These are phyloP conservation scores for Candida sithepensis DNA, from an alignment of 805 yeast genomes.

Conservation along the genomic window DNA sequence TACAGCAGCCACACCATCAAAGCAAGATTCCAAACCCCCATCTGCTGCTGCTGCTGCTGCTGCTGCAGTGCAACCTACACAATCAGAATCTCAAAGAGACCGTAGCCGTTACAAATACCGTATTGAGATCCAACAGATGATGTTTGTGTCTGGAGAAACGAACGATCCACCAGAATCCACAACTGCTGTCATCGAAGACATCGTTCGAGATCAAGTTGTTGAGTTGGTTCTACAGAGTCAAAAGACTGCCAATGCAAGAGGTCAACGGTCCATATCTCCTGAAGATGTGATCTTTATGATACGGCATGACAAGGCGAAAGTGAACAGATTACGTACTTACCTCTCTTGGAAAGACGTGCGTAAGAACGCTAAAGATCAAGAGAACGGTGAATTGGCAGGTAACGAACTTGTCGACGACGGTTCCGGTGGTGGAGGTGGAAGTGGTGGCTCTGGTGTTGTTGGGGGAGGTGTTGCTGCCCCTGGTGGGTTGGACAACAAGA, in stretches of 20 bases:
- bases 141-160: slow-evolving; percentile 96
- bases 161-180: slow-evolving; percentile 93
- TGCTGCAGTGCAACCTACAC: no score
- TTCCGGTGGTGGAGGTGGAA: slow-evolving; percentile 21
- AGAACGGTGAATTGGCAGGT: slow-evolving; percentile 43
- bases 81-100: slow-evolving; percentile 11
- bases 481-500: slow-evolving; percentile 38
- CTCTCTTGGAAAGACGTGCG: slow-evolving; percentile 96
- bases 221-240: slow-evolving; percentile 76
- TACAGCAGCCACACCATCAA: slow-evolving; percentile 5
- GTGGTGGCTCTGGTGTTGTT: slow-evolving; percentile 37
- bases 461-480: slow-evolving; percentile 31
- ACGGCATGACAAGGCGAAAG: slow-evolving; percentile 91
- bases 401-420: slow-evolving; percentile 32
- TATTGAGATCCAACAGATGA: slow-evolving; percentile 96
- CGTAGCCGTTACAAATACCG: slow-evolving; percentile 66
- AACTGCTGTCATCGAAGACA: slow-evolving; percentile 89
- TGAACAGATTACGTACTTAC: slow-evolving; percentile 84
- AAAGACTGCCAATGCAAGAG: slow-evolving; percentile 71
- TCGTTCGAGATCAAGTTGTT: slow-evolving; percentile 90
- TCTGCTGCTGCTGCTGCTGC: no score
- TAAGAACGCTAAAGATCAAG: slow-evolving; percentile 65
- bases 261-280: slow-evolving; percentile 79
- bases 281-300: slow-evolving; percentile 93
- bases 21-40: slow-evolving; percentile 4